phyloP scores from a whole-genome alignment of 2,329 filamentous ascomycete genomes.

The Botrytis paeoniae region DNA sequence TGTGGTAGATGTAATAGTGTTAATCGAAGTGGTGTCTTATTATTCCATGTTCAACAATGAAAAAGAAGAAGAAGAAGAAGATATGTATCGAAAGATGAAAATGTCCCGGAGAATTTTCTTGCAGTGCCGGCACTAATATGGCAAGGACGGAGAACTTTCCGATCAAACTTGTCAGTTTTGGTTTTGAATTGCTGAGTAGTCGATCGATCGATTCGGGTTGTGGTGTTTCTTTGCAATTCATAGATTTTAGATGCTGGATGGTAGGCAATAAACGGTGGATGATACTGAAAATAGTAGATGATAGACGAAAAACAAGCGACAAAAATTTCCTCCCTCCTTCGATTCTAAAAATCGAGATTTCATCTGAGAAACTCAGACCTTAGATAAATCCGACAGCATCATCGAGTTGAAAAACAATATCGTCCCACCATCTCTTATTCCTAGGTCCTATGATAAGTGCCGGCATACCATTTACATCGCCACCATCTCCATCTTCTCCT shows the following conservation, averaged over 20 bases:
- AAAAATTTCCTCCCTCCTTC: neutral
- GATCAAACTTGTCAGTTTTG: constrained; percentile 5
- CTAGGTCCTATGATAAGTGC: constrained; percentile 60
- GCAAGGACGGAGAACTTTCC: neutral
- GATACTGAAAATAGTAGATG: neutral
- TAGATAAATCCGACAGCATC: neutral
- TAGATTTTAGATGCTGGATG: neutral
- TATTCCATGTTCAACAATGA: neutral
- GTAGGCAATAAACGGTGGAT: neutral
- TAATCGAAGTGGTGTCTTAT: neutral
- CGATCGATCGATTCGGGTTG: neutral
- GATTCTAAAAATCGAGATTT: neutral
- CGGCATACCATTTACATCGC: constrained; percentile 36
- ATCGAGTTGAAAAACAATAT: neutral
- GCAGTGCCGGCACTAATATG: neutral
- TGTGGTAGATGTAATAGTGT: neutral
- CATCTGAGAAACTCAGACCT: neutral
- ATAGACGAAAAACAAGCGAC: neutral
- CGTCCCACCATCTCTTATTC: constrained; percentile 64
- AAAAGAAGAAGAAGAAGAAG: neutral
- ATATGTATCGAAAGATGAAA: neutral
- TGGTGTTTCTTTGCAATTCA: neutral
- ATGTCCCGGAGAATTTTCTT: neutral
- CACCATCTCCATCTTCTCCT: constrained; percentile 16
- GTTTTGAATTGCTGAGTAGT: neutral